Base-by-base conservation (phyloP, 768 basidiomycete species). In the Boletales sp. region DNA sequence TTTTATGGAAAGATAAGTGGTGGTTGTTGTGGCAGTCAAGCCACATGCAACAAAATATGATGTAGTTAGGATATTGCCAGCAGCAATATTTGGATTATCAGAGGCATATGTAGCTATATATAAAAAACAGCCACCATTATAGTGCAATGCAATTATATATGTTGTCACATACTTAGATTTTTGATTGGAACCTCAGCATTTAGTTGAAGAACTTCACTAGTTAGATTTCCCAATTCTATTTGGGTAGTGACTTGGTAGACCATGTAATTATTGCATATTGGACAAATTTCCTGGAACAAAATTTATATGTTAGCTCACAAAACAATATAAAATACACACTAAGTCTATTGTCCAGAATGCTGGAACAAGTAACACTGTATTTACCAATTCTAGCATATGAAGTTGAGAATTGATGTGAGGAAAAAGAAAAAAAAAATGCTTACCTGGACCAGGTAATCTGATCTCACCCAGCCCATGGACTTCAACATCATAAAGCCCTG, bases 11-110 rank as follows among this genome's bases (percentile, higher is more conserved):
- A 37, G 36, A 17, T n/a, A n/a, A 17, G 3, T 1, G 15, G 15
- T n/a, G 15, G 36, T 7, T 37, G 36, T n/a, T 4, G 5, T 7
- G 8, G 36, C 36, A 37, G 15, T 37, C 9, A 37, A 8, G 7
- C 15, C 34, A 44, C 51, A 57, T 50, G 42, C 53, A n/a, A 45
- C 46, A 48, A 48, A 57, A 36, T 39, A 45, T 4, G 43, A 8
- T 28, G 36, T 43, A n/a, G 10, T 36, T 39, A 46, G n/a, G 18
- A 46, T 6, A 5, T 15, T 38, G 10, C 8, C 15, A 19, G 17
- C 28, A 28, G 25, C 9, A 11, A 9, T 3, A 14, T 34, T 35
- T 36, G 2, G 8, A n/a, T 6, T 28, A 7, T 15, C 35, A 17
- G 19, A n/a, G 6, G n/a, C n/a, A n/a, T 25, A 25, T 25, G 21